These are phyloP conservation scores for Candida ficus DNA, from an alignment of 805 yeast species.

Conservation along the genomic window DNA sequence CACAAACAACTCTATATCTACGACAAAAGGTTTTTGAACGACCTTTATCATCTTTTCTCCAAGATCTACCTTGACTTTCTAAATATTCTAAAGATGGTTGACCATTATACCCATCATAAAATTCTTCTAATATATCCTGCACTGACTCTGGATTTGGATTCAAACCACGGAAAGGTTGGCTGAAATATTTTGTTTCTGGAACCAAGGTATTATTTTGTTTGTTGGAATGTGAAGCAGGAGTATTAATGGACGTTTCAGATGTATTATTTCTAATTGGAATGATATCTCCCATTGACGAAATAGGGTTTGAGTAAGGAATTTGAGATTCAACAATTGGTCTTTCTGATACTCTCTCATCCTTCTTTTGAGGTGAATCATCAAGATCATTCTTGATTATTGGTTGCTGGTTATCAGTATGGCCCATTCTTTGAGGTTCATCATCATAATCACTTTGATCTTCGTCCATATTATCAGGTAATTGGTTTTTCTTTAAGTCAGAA, in stretches of 20 bases:
- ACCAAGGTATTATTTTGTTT: no score
- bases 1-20: slow-evolving; percentile 23
- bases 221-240: no score
- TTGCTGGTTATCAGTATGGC: background rate
- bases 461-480: background rate
- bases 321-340: no score
- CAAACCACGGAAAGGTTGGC: slow-evolving; percentile 16
- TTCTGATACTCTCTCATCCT: no score
- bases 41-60: slow-evolving; percentile 25
- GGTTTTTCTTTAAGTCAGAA: background rate
- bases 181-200: slow-evolving; percentile 17
- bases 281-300: no score
- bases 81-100: slow-evolving; percentile 25
- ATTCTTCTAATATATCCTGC: slow-evolving; percentile 26
- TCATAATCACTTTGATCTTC: background rate
- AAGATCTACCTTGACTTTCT: slow-evolving; percentile 23
- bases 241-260: background rate
- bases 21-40: slow-evolving; percentile 24
- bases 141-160: slow-evolving; percentile 23
- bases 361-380: no score
- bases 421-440: background rate
- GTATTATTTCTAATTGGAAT: no score
- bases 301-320: no score
- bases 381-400: background rate
- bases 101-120: slow-evolving; percentile 23